A percentile compares a stretch with the other conserved stretches of the same genome.
phyloP scores from a whole-genome alignment of 2,329 filamentous ascomycete genomes.

The Venturia pyrina region DNA sequence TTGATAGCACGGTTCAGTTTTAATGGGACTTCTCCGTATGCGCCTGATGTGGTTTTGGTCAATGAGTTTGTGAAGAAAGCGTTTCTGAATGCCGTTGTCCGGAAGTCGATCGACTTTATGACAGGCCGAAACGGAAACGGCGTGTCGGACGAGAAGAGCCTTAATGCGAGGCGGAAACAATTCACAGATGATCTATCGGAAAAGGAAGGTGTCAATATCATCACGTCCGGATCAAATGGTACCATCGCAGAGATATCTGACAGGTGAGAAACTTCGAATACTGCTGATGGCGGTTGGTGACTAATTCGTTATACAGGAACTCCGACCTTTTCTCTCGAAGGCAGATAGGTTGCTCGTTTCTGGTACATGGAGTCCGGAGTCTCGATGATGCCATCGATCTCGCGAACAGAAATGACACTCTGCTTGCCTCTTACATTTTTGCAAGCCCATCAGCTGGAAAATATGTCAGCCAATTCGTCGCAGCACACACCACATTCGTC shows the following conservation, averaged over 20 bases:
- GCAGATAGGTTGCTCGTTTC: neutral
- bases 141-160: conserved; percentile 19
- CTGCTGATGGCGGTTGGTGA: neutral
- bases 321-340: neutral
- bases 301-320: neutral
- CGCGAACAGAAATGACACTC: conserved; percentile 22
- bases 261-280: conserved; percentile 21
- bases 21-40: conserved; percentile 48
- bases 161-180: conserved; percentile 18
- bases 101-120: conserved; percentile 1
- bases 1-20: conserved; percentile 46
- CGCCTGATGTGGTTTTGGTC: conserved; percentile 53
- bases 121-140: conserved; percentile 16
- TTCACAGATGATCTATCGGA: neutral
- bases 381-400: conserved; percentile 47
- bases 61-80: conserved; percentile 50
- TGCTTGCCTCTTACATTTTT: conserved; percentile 45
- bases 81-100: conserved; percentile 41
- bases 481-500: conserved; percentile 39
- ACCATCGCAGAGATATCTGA: conserved; percentile 33
- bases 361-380: conserved; percentile 36
- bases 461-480: conserved; percentile 49
- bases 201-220: neutral
- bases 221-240: conserved; percentile 19
- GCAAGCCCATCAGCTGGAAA: conserved; percentile 41